phyloP scores from a whole-genome alignment of 2,329 filamentous ascomycete species.

The Penicillium sp. region DNA sequence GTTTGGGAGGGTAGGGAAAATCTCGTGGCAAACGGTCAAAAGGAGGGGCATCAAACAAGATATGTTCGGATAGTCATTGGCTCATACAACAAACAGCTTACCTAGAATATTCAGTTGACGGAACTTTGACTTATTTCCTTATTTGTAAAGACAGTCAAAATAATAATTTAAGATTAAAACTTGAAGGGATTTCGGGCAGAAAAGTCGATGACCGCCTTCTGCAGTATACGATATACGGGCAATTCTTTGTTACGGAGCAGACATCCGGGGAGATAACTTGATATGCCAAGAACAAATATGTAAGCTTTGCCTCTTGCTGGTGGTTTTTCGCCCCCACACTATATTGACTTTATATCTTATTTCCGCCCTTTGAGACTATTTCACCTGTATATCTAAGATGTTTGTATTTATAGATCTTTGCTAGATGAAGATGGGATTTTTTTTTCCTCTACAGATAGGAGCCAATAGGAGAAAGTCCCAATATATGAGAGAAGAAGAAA shows the following conservation, averaged over 20 bases:
- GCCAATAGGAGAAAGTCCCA: too few relatives aligned
- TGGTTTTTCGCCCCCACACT: neutral
- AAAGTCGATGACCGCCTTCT: neutral
- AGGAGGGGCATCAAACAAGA: slow-evolving; percentile 1
- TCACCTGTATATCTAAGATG: too few relatives aligned
- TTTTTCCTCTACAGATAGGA: too few relatives aligned
- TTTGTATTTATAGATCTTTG: too few relatives aligned
- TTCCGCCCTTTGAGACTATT: too few relatives aligned
- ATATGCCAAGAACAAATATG: too few relatives aligned
- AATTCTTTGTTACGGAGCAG: neutral
- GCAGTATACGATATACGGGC: neutral
- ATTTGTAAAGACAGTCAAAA: neutral
- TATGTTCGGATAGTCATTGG: neutral
- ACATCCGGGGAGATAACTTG: neutral
- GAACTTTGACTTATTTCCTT: neutral
- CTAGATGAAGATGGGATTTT: too few relatives aligned
- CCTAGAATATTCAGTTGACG: neutral
- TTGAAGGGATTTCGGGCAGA: slow-evolving; percentile 1
- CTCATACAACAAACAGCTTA: neutral
- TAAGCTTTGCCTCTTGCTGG: too few relatives aligned
- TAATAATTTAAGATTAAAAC: neutral
- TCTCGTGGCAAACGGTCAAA: neutral
- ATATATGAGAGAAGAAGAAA: too few relatives aligned
- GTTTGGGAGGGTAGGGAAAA: neutral
- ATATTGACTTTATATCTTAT: neutral